Evolutionary conservation across 78 protist species (phyloP), one percentile per base, ranked within the genome.

Genomic region (Cavenderia fasciculata): DNA sequence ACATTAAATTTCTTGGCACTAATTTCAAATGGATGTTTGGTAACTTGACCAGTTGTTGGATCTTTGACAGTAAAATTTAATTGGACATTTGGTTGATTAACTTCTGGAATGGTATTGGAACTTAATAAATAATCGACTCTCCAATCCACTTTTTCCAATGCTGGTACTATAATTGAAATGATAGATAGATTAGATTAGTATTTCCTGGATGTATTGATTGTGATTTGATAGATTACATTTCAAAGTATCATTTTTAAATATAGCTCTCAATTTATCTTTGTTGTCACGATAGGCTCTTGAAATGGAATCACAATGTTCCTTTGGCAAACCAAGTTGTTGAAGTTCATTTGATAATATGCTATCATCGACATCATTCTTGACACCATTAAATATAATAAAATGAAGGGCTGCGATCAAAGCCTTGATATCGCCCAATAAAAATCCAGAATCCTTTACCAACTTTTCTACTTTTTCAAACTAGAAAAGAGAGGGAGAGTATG

Each of bases 241-340:
- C 27, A 79, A 40, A 19, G 89, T 79, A 62, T 71, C 44, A 11
- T 38, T 56, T 23, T 61, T 18, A 31, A 62, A 72, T 7, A 88
- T 61, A 11, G 70, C 18, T 41, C 94, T 25, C 23, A 71, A 27
- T 68, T 63, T 61, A 19, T 61, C 78, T 40, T 63, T 70, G 16
- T 59, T 74, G 19, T 69, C 84, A 59, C 87, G 78, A 27, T 74
- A 71, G 44, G 92, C 82, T 25, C 92, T 71, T 38, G 88, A 79
- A 33, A 93, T 63, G 14, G 94, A 66, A 38, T 66, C 90, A 31
- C 94, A 82, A 72, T 61, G 68, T 52, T 88, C 96, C 14, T 91
- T 82, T 49, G 96, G 97, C 33, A 95, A 62, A 76, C 97, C 97
- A 40, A 95, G 92, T 82, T 95, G 97, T 61, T 92, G 95, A 12